Evolutionary conservation across 768 basidiomycete species (phyloP), one percentile per base, ranked within the genome.

Genomic region (Mycena albidolilacea): DNA sequence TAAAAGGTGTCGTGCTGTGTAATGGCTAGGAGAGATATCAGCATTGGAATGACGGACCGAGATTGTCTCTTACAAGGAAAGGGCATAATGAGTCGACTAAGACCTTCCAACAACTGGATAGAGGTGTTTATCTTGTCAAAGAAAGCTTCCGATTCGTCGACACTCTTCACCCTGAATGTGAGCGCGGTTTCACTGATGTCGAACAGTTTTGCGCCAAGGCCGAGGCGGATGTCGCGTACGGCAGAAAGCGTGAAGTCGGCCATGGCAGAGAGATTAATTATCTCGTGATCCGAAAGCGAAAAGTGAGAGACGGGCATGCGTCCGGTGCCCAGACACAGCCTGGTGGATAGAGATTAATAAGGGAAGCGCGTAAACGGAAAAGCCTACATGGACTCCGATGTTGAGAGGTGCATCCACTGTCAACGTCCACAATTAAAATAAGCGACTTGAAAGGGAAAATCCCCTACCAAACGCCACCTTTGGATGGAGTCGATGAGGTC

Each of bases 271-370:
- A 80, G 67, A 17, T 81, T 79, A 6, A 85, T 75, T 58, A 81
- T 74, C 9, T 83, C 81, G 21, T 78, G 72, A 58, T 81, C 79
- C 43, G 81, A 61, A 54, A 68, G 79, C 41, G 78, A 79, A 35
- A 83, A 81, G 58, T 77, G 77, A 41, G 86, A 85, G 68, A 84
- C 81, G 7, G 84, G 82, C n/a, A 77, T 77, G 38, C 85, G 81
- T 12, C 85, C 86, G 5, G 86, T 85, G 21, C 86, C 86, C 0
- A 82, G 59, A 69, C 86, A 87, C 7, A 85, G 77, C 80, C 86
- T 86, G 67, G 19, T 4, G 14, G 12, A 62, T 38, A 10, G 7
- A 46, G 15, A 46, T 61, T 10, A 71, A 35, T 17, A 10, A 38
- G 35, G 58, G 30, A 67, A 12, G 37, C 43, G 54, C 14, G 21